A percentile compares a stretch with the other conserved stretches of the same genome.
Conservation (phyloP, 441 rosid genomes). For the Corymbia calophylla region DNA sequence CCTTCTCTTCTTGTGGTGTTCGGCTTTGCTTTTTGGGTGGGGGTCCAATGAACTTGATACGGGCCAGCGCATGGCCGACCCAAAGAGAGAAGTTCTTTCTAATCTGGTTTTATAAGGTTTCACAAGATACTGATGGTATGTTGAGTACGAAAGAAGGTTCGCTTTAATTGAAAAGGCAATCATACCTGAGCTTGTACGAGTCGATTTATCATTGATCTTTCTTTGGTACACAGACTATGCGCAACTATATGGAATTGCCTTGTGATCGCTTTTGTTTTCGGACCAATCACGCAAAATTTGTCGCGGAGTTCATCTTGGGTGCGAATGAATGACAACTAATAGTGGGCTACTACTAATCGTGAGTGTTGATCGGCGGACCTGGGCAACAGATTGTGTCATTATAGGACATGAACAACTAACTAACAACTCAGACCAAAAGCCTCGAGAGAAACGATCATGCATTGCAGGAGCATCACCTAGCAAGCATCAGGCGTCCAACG, state of each 20-base stretch:
- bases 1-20: not conserved
- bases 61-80: not conserved
- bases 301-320: not conserved
- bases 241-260: not conserved
- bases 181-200: not conserved
- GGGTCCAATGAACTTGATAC: not conserved
- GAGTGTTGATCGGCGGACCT: not conserved
- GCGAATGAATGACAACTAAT: not conserved
- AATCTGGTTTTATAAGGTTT: not conserved
- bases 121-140: not conserved
- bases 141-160: not conserved
- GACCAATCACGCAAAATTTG: not conserved
- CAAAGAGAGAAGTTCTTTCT: not conserved
- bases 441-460: not conserved
- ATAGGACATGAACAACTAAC: not conserved
- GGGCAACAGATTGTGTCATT: not conserved
- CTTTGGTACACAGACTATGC: not conserved
- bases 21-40: not conserved
- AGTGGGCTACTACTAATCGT: not conserved
- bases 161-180: not conserved
- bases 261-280: not conserved
- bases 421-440: not conserved
- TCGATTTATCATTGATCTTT: not conserved
- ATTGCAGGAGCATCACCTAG: constrained; percentile 34
- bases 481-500: constrained; percentile 69